Evolutionary conservation across 345 rosid species (phyloP).

Genomic region (Corchorus capsularis): DNA sequence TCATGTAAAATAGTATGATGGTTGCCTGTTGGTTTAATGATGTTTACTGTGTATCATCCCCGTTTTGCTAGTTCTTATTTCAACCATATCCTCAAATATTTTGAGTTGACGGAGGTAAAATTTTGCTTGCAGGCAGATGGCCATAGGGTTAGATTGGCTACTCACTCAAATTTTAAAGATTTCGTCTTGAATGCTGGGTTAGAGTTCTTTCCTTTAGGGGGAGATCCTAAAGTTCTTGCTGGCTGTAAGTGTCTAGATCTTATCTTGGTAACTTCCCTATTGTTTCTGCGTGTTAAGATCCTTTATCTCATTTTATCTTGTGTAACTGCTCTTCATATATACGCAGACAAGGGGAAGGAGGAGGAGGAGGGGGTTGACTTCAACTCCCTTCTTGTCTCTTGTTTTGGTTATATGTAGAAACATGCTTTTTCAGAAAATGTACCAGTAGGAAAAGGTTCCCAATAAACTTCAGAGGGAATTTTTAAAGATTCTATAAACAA

Average conservation of each 20-base stretch:
- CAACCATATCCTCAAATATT: not conserved
- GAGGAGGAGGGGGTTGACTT: not conserved
- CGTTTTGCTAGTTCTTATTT: not conserved
- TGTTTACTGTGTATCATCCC: not conserved
- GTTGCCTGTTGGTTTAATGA: not conserved
- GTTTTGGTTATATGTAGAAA: not conserved
- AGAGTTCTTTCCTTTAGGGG: conserved; percentile 94
- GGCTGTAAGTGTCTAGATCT: conserved; percentile 68
- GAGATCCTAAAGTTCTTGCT: conserved; percentile 98
- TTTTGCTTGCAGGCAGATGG: conserved; percentile 85
- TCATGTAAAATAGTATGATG: not conserved
- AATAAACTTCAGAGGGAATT: not conserved
- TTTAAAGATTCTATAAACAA: conserved; percentile 6
- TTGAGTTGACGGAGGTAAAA: conserved; percentile 1
- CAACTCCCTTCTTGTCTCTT: not conserved
- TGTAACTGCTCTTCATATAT: not conserved
- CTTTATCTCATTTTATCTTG: conserved; percentile 9
- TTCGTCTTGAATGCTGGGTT: conserved; percentile 93
- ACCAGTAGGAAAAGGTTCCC: not conserved
- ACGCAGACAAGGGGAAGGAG: not conserved
- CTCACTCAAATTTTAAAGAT: conserved; percentile 97
- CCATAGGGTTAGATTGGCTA: conserved; percentile 98
- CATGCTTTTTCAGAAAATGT: not conserved
- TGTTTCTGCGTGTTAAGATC: not conserved
- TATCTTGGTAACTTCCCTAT: not conserved